These are phyloP conservation scores for Lepidium aucheri DNA, from an alignment of 345 rosid species.

Conservation along the genomic window DNA sequence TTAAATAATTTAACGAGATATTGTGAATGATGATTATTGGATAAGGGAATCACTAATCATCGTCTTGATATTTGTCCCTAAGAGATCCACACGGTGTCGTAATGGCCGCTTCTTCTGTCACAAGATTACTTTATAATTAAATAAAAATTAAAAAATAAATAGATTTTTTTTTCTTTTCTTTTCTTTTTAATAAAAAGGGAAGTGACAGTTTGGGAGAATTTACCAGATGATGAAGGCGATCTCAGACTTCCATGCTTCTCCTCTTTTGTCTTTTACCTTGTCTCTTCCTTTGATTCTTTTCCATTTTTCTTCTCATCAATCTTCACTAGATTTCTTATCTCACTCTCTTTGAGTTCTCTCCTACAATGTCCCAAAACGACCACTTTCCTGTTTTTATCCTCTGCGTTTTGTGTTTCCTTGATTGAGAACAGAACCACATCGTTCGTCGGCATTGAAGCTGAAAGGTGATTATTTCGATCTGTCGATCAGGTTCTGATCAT, in stretches of 20 bases:
- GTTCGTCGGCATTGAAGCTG: neutral
- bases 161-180: neutral
- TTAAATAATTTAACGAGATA: too few species aligned
- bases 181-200: neutral
- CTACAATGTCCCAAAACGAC: neutral
- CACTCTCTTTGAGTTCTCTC: neutral
- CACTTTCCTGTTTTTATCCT: neutral
- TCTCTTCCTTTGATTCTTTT: slow-evolving; percentile 6
- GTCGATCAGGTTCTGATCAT: slow-evolving; percentile 8
- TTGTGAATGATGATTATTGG: too few species aligned
- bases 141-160: neutral
- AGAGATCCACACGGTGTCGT: neutral
- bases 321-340: neutral
- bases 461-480: slow-evolving; percentile 7
- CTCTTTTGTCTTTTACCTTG: slow-evolving; percentile 1
- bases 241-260: slow-evolving; percentile 20
- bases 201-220: slow-evolving; percentile 20
- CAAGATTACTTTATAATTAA: neutral
- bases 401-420: neutral
- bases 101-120: neutral
- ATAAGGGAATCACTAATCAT: neutral
- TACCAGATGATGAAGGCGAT: slow-evolving; percentile 24
- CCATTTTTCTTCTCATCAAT: neutral
- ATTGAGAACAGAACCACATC: neutral
- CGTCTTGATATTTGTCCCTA: neutral